Base-by-base conservation (phyloP, 2,329 filamentous ascomycete genomes). In the Ophiognomonia clavigignenti-juglandacearum region DNA sequence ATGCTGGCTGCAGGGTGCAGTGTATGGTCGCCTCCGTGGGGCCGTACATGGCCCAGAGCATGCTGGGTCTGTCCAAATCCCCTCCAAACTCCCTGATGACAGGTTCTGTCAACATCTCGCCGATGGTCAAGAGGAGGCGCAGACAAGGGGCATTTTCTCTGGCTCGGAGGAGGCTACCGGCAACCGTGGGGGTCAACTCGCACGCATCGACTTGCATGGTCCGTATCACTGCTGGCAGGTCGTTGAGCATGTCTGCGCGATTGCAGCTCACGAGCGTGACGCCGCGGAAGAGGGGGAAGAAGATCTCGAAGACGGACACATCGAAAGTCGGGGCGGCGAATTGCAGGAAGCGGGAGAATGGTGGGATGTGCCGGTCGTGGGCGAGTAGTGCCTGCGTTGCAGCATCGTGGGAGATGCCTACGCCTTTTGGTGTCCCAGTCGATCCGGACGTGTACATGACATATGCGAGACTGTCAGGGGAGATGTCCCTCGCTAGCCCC, bases 401-500 rank as follows among this genome's bases (percentile, higher is more conserved):
- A 14, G 91, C 87, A 23, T 73, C 68, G 66, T 96, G 91, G 24
- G 88, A 89, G 24, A 96, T 74, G 2, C 79, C 78, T 20, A 96
- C 91, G 1, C 90, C 91, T 69, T 96, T 96, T 0, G 91, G 91
- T 4, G 83, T 81, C 11, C 91, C 91, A 1, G 90, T 96, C 5
- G 88, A 95, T 3, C 90, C 90, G 38, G 88, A 95, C 1, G 91
- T 96, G 63, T 95, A 96, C 82, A 96, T 90, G 50, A 96, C 80
- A 69, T 96, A 96, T 20, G 91, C 89, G 20, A 91, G 63, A 50
- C 76, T 68, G 1, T 68, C 58, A 1, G 66, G 58, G 1, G 32
- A 45, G 3, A 59, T 55, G 29, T 53, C 34, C 39, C 48, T 50
- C 23, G 34, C 13, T 13, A 5, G 23, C 11, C 13, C 11, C 14